These are phyloP conservation scores for Colletotrichum sp. DNA, from an alignment of 2,329 filamentous ascomycete genomes.

Conservation along the genomic window DNA sequence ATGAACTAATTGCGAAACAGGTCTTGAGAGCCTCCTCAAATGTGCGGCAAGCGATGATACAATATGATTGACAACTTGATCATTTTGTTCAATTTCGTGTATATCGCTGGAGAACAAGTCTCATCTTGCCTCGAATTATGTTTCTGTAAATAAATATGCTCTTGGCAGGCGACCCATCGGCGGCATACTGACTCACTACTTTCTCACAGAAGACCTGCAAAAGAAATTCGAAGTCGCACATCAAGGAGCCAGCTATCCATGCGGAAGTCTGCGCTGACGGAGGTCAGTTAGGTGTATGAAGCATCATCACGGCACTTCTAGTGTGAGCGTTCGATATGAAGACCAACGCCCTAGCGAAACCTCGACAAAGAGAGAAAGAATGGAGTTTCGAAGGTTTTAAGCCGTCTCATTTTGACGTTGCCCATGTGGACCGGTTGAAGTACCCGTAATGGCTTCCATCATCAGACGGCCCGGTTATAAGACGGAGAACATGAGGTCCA, in stretches of 20 bases:
- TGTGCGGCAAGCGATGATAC: neutral
- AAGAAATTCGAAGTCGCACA: neutral
- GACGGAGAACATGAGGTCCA: neutral
- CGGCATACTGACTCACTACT: neutral
- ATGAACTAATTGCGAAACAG: neutral
- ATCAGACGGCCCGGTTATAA: neutral
- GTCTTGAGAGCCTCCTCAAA: neutral
- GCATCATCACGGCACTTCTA: neutral
- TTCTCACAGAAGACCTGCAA: neutral
- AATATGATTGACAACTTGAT: accelerated
- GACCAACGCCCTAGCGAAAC: neutral
- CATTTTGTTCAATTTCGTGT: neutral
- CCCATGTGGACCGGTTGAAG: neutral
- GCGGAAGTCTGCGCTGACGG: neutral
- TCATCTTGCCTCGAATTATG: neutral
- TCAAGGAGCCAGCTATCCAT: neutral
- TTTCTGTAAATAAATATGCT: neutral
- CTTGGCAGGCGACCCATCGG: neutral
- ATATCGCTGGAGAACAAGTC: neutral
- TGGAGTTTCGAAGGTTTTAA: neutral
- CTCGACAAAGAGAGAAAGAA: neutral
- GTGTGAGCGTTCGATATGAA: neutral
- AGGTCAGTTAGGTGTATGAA: neutral
- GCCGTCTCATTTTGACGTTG: neutral
- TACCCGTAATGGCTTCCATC: neutral